Evolutionary conservation across 805 yeast genomes (phyloP).

Genomic region (Spathaspora hagerdaliae): DNA sequence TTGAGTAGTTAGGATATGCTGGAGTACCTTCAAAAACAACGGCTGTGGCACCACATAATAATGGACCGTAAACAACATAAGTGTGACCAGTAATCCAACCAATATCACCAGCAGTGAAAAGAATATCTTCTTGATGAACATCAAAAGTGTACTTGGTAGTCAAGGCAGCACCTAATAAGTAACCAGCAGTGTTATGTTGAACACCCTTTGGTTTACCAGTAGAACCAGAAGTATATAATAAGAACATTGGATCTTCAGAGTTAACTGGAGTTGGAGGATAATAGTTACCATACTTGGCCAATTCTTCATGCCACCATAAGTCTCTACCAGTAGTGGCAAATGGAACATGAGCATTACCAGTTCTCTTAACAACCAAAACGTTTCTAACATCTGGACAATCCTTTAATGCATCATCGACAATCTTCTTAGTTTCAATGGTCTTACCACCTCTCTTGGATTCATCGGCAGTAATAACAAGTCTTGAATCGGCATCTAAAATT

Average conservation of each 20-base stretch:
- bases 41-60: conserved; percentile 80
- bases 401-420: conserved; percentile 90
- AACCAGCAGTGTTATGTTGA: conserved; percentile 93
- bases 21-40: conserved; percentile 97
- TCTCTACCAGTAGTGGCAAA: conserved; percentile 77
- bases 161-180: conserved; percentile 85
- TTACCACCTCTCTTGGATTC: conserved; percentile 96
- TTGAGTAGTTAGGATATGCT: conserved; percentile 89
- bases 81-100: conserved; percentile 99
- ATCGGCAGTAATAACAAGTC: conserved; percentile 88
- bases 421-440: conserved; percentile 84
- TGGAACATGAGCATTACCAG: conserved; percentile 69
- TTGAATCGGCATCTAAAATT: conserved; percentile 80
- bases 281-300: conserved; percentile 76
- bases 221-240: conserved; percentile 96
- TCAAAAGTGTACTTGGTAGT: conserved; percentile 93
- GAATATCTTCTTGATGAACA: conserved; percentile 78
- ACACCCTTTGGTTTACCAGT: conserved; percentile 99
- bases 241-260: conserved; percentile 92
- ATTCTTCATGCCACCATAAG: conserved; percentile 93
- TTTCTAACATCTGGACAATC: conserved; percentile 71
- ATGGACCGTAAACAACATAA: conserved; percentile 92
- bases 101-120: conserved; percentile 97
- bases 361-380: conserved; percentile 85
- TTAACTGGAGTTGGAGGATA: conserved; percentile 82